Percentiles rank a stretch among this genome's conserved stretches.
These are phyloP conservation scores for Trifolium fragiferum DNA, from an alignment of 306 rosid genomes.

Conservation along the genomic window DNA sequence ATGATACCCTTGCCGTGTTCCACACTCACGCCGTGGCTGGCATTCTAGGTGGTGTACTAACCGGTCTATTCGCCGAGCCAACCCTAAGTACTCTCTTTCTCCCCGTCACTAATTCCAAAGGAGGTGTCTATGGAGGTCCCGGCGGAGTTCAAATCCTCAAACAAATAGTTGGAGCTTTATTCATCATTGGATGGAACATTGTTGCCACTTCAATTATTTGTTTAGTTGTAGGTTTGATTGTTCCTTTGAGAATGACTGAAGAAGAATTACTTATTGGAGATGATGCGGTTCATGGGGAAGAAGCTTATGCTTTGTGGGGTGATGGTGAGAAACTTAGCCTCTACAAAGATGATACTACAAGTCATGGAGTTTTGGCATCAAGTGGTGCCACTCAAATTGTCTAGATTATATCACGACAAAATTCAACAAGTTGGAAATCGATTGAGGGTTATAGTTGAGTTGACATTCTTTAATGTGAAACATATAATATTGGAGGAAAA, in stretches of 20 bases:
- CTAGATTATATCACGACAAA: slow-evolving; percentile 6
- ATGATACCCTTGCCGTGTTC: slow-evolving; percentile 68
- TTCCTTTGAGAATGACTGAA: slow-evolving; percentile 62
- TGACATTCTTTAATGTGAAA: not conserved
- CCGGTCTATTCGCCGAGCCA: slow-evolving; percentile 63
- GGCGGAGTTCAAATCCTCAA: slow-evolving; percentile 61
- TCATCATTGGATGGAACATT: slow-evolving; percentile 59
- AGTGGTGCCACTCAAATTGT: slow-evolving; percentile 53
- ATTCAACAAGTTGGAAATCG: not conserved
- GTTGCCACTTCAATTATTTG: slow-evolving; percentile 61
- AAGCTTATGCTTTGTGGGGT: slow-evolving; percentile 70
- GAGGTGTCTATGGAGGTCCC: slow-evolving; percentile 55
- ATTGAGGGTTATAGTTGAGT: not conserved
- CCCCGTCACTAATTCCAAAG: slow-evolving; percentile 44
- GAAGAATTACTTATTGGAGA: slow-evolving; percentile 64
- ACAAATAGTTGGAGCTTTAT: slow-evolving; percentile 56
- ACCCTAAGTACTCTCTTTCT: slow-evolving; percentile 50
- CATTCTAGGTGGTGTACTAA: slow-evolving; percentile 59
- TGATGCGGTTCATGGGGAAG: slow-evolving; percentile 69
- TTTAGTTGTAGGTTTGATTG: slow-evolving; percentile 15
- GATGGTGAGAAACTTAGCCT: slow-evolving; percentile 59
- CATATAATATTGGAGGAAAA: not conserved
- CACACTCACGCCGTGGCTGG: slow-evolving; percentile 76
- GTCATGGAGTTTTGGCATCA: slow-evolving; percentile 30
- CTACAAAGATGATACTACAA: slow-evolving; percentile 47